Percentiles rank a stretch among this genome's conserved stretches.
Conservation (phyloP, 257 asterid species). For the Echium plantagineum region DNA sequence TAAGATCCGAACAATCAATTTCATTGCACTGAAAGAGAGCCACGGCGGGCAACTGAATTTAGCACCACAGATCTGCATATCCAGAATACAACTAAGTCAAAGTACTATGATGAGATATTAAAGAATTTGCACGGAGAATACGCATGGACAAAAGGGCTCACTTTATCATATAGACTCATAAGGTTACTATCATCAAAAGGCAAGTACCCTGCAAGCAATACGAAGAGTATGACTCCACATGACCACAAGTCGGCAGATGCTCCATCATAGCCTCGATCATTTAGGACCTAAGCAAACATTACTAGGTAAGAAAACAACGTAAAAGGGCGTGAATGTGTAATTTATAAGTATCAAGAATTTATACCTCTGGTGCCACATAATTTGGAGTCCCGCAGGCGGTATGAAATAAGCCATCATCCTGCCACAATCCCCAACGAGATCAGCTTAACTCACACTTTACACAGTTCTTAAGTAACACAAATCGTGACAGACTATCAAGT, state of each 20-base stretch:
- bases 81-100: slow-evolving; percentile 12
- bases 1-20: slow-evolving; percentile 66
- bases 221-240: slow-evolving; percentile 89
- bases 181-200: slow-evolving; percentile 88
- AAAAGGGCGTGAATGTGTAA: slow-evolving; percentile 2
- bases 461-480: background rate
- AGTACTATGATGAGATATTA: slow-evolving; percentile 7
- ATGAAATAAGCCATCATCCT: slow-evolving; percentile 94
- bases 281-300: slow-evolving; percentile 41
- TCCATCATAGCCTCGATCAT: slow-evolving; percentile 86
- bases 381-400: slow-evolving; percentile 98
- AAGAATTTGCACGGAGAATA: background rate
- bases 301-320: background rate
- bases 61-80: slow-evolving; percentile 61
- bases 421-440: slow-evolving; percentile 20
- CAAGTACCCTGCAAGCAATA: slow-evolving; percentile 91
- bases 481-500: background rate
- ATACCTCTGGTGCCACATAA: slow-evolving; percentile 97
- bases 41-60: slow-evolving; percentile 92
- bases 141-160: slow-evolving; percentile 28
- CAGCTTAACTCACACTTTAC: background rate
- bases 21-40: slow-evolving; percentile 77
- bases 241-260: slow-evolving; percentile 92
- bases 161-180: slow-evolving; percentile 67
- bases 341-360: slow-evolving; percentile 1